phyloP scores from a whole-genome alignment of 257 asterid genomes.

The Oldenlandia corymbosa region DNA sequence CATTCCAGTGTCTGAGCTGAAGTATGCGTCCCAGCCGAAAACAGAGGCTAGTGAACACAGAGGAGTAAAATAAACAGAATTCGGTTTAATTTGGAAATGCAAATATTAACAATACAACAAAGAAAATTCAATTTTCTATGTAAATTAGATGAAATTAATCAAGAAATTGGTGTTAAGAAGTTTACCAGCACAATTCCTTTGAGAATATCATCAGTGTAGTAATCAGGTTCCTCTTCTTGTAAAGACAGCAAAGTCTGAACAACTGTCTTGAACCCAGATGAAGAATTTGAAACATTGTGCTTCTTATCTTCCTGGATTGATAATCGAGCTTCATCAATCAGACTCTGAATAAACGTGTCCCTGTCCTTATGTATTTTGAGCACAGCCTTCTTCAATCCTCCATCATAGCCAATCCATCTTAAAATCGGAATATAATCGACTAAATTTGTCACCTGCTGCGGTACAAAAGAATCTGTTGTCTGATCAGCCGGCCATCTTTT shows the following conservation, averaged over 20 bases:
- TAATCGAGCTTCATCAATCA: constrained; percentile 20
- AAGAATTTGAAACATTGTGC: neutral
- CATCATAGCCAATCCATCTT: constrained; percentile 15
- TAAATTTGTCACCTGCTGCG: neutral
- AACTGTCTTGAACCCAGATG: neutral
- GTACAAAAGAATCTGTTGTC: constrained; percentile 29
- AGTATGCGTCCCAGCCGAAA: constrained; percentile 9
- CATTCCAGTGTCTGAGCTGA: constrained; percentile 6
- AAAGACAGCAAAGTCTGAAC: constrained; percentile 3
- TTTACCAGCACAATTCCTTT: constrained; percentile 13
- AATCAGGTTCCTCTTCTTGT: constrained; percentile 17
- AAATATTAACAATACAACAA: neutral
- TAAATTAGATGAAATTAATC: too few relatives aligned
- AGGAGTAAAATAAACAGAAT: neutral
- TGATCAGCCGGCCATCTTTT: constrained; percentile 30
- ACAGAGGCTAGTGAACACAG: neutral
- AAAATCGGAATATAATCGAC: constrained; percentile 22
- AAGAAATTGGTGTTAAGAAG: too few relatives aligned
- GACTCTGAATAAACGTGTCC: constrained; percentile 10
- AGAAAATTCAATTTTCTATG: too few relatives aligned
- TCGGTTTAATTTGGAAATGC: too few relatives aligned
- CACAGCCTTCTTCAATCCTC: constrained; percentile 8
- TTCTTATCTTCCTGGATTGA: neutral
- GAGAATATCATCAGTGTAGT: constrained; percentile 15
- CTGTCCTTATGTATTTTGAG: neutral